Conservation (phyloP, 805 yeast genomes). For the Priceomyces medius region DNA sequence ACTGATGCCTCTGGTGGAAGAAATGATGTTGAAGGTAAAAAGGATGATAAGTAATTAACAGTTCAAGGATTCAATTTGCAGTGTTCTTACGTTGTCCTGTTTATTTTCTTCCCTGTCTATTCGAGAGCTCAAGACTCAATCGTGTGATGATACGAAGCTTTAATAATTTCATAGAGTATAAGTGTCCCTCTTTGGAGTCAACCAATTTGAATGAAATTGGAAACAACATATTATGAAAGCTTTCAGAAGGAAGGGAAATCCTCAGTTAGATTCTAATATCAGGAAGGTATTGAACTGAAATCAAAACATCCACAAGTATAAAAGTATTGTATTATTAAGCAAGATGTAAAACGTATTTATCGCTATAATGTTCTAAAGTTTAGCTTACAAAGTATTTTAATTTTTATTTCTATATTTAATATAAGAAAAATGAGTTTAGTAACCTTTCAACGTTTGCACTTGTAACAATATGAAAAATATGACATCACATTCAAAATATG, state of each 20-base stretch:
- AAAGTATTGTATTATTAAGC: not conserved
- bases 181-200: not conserved
- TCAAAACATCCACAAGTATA: not conserved
- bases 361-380: not conserved
- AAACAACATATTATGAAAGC: not conserved
- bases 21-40: slow-evolving; percentile 2
- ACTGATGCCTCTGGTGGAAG: slow-evolving; percentile 3
- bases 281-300: not conserved
- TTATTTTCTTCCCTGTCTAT: not conserved
- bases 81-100: not conserved
- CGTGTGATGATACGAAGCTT: not conserved
- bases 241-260: not conserved
- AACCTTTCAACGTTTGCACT: too few species aligned
- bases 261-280: not conserved
- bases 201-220: not conserved
- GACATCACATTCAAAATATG: too few species aligned
- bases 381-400: too few species aligned
- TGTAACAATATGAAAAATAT: too few species aligned
- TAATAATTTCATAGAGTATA: not conserved
- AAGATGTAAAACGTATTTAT: not conserved
- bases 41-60: slow-evolving; percentile 1
- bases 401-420: too few species aligned
- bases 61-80: not conserved
- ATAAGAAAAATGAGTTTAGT: too few species aligned
- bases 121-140: not conserved